These are phyloP conservation scores for Sarocladium kiliense DNA, from an alignment of 2,329 filamentous ascomycete species.

Conservation along the genomic window DNA sequence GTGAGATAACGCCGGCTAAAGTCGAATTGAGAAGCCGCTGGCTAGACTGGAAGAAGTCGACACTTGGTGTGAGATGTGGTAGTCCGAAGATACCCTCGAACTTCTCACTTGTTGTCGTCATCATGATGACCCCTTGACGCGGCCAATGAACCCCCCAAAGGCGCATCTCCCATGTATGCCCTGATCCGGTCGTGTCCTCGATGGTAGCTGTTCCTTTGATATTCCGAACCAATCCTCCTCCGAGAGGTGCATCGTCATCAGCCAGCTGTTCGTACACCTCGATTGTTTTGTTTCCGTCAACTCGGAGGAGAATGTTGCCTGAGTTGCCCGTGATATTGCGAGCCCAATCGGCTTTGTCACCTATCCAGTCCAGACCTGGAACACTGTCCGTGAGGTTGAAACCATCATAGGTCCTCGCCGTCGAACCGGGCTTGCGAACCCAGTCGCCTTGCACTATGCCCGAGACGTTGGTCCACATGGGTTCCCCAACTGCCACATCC, in stretches of 20 bases:
- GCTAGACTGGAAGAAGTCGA: slow-evolving; percentile 52
- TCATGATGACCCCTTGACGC: slow-evolving; percentile 68
- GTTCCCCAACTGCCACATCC: slow-evolving; percentile 31
- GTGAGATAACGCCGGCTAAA: slow-evolving; percentile 60
- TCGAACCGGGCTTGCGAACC: slow-evolving; percentile 52
- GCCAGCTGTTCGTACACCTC: slow-evolving; percentile 37
- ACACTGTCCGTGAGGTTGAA: slow-evolving; percentile 63
- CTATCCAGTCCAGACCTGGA: slow-evolving; percentile 61
- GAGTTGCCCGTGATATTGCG: slow-evolving; percentile 73
- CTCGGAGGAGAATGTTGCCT: slow-evolving; percentile 63
- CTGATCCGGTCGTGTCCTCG: slow-evolving; percentile 61
- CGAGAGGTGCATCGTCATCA: slow-evolving; percentile 26
- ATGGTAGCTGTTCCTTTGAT: slow-evolving; percentile 66
- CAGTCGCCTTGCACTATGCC: slow-evolving; percentile 74
- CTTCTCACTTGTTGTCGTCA: slow-evolving; percentile 90
- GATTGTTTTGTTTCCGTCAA: slow-evolving; percentile 52
- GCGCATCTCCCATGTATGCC: slow-evolving; percentile 73
- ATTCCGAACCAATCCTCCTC: slow-evolving; percentile 58
- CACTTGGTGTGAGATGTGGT: slow-evolving; percentile 68
- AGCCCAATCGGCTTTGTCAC: slow-evolving; percentile 55
- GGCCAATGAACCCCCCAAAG: slow-evolving; percentile 85
- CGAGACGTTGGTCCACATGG: slow-evolving; percentile 73
- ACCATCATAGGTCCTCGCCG: slow-evolving; percentile 38
- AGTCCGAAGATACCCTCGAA: slow-evolving; percentile 87
- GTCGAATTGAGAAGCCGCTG: slow-evolving; percentile 67